These are phyloP conservation scores for Pyrus bretschneideri DNA, from an alignment of 306 rosid genomes.

Conservation along the genomic window DNA sequence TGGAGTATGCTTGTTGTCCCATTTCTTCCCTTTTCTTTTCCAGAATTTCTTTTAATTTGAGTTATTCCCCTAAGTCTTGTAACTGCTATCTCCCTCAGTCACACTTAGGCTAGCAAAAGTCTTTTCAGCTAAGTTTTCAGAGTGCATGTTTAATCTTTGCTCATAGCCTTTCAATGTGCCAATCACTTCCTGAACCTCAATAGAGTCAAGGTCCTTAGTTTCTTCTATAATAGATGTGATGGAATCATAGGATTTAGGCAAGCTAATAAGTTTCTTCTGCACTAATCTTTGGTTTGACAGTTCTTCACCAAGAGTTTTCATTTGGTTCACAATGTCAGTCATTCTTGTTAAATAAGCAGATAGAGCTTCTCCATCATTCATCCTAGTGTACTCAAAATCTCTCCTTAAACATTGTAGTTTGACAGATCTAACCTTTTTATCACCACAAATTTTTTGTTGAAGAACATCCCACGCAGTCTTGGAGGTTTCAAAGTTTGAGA, in stretches of 20 bases:
- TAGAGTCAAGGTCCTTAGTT: neutral
- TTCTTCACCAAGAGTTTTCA: neutral
- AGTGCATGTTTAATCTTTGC: neutral
- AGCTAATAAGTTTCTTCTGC: neutral
- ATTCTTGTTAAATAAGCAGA: neutral
- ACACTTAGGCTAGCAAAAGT: neutral
- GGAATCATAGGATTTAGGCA: neutral
- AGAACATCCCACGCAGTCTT: neutral
- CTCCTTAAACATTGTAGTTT: neutral
- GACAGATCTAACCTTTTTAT: neutral
- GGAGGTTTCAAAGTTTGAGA: neutral
- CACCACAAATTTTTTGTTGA: neutral
- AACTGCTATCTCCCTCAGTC: neutral
- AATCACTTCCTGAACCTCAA: neutral
- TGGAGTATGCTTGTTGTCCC: neutral
- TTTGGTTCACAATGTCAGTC: neutral
- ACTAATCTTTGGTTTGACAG: neutral
- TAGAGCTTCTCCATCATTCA: neutral
- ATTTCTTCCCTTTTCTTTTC: neutral
- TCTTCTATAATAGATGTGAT: neutral
- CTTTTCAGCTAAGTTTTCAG: neutral
- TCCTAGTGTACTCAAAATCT: neutral
- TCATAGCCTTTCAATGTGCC: neutral
- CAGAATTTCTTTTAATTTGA: neutral
- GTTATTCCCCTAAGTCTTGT: neutral